phyloP scores from a whole-genome alignment of 768 basidiomycete species.

The Kwoniella mangroviensis region DNA sequence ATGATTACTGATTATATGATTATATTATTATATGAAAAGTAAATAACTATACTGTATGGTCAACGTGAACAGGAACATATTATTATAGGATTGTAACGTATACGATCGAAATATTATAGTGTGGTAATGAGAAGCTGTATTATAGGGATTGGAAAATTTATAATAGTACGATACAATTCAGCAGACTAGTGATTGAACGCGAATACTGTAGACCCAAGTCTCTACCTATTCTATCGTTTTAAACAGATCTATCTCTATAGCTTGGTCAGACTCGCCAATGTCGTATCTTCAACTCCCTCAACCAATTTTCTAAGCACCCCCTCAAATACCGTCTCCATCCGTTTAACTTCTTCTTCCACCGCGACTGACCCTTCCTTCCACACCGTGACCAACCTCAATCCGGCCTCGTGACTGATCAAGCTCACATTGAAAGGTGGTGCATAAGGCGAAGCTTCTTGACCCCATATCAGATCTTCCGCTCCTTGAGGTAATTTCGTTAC shows the following conservation, averaged over 20 bases:
- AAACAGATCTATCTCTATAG: not conserved
- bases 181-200: too few species aligned
- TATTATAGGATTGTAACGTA: too few species aligned
- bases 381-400: slow-evolving; percentile 23
- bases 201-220: too few species aligned
- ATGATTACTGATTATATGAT: too few species aligned
- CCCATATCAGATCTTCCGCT: slow-evolving; percentile 34
- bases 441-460: slow-evolving; percentile 22
- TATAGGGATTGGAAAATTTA: too few species aligned
- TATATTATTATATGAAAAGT: too few species aligned
- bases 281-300: not conserved
- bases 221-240: too few species aligned
- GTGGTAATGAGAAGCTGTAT: too few species aligned
- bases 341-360: slow-evolving; percentile 10
- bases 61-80: too few species aligned
- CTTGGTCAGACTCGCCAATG: not conserved
- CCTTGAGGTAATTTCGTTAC: slow-evolving; percentile 13
- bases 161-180: too few species aligned
- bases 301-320: slow-evolving; percentile 24
- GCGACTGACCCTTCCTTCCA: slow-evolving; percentile 31
- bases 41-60: too few species aligned
- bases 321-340: slow-evolving; percentile 23
- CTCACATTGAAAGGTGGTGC: slow-evolving; percentile 17
- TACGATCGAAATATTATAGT: too few species aligned
- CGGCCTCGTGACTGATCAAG: slow-evolving; percentile 32